phyloP scores from a whole-genome alignment of 345 rosid species.

The Passiflora organensis region DNA sequence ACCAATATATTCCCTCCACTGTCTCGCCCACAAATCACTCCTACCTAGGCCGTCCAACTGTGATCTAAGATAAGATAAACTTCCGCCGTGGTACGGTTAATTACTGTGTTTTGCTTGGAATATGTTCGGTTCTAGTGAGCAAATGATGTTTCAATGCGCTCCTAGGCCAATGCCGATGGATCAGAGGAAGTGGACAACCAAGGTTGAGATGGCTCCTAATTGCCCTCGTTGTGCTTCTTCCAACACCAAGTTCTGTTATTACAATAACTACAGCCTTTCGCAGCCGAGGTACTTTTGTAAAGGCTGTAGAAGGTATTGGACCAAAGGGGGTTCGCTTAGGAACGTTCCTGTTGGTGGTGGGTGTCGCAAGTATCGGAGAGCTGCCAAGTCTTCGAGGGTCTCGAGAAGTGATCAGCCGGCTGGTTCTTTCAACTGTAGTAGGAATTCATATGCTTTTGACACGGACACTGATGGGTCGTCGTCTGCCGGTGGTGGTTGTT shows the following conservation, averaged over 20 bases:
- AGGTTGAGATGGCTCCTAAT: no score
- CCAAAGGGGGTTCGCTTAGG: conserved; percentile 55
- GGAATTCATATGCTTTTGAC: no score
- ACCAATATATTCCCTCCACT: background rate
- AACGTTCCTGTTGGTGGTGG: conserved; percentile 61
- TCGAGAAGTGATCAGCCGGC: conserved; percentile 9
- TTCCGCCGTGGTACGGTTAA: no score
- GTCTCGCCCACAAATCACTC: background rate
- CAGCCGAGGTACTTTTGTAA: conserved; percentile 68
- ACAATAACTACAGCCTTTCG: conserved; percentile 65
- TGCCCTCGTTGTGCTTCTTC: conserved; percentile 54
- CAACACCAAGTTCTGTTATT: conserved; percentile 59
- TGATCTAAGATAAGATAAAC: background rate
- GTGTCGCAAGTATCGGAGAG: conserved; percentile 50
- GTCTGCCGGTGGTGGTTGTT: no score
- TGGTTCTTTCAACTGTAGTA: no score
- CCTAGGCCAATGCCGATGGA: conserved; percentile 17
- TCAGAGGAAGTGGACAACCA: conserved; percentile 26
- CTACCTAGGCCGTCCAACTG: background rate
- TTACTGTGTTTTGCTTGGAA: background rate
- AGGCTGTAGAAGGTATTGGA: conserved; percentile 64
- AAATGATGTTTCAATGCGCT: conserved; percentile 16
- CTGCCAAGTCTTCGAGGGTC: conserved; percentile 32
- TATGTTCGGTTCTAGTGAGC: conserved; percentile 21
- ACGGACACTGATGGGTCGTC: no score